These are phyloP conservation scores for Leccinum insolens DNA, from an alignment of 1,284 basidiomycete species.

Conservation along the genomic window DNA sequence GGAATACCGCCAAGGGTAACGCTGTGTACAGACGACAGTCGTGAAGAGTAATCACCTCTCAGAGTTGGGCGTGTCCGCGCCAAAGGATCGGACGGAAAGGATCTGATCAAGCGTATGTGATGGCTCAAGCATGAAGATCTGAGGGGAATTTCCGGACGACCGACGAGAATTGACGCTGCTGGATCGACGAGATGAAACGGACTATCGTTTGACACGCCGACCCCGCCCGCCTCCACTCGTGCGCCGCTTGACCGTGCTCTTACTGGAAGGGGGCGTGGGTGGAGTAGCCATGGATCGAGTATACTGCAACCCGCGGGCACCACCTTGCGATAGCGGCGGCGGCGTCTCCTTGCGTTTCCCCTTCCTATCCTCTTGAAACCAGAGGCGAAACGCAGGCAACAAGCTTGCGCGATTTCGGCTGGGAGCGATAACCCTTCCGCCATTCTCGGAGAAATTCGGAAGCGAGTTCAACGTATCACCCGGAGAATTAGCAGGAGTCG, in stretches of 20 bases:
- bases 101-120: constrained; percentile 51
- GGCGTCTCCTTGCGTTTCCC: constrained; percentile 65
- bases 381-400: constrained; percentile 71
- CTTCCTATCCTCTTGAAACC: constrained; percentile 82
- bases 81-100: constrained; percentile 64
- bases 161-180: constrained; percentile 81
- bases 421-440: constrained; percentile 37
- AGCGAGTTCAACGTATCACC: constrained; percentile 55
- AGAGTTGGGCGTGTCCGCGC: constrained; percentile 76
- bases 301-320: constrained; percentile 25
- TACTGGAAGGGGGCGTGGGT: constrained; percentile 31
- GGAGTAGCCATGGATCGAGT: constrained; percentile 28
- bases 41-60: constrained; percentile 73
- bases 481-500: constrained; percentile 56
- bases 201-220: constrained; percentile 62
- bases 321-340: constrained; percentile 34
- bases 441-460: constrained; percentile 50
- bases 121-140: constrained; percentile 60
- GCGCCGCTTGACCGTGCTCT: constrained; percentile 51
- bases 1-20: constrained; percentile 53
- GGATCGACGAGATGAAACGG: constrained; percentile 73
- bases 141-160: constrained; percentile 69
- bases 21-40: constrained; percentile 76
- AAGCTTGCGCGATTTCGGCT: constrained; percentile 68
- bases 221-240: constrained; percentile 47